A percentile compares a stretch with the other conserved stretches of the same genome.
These are phyloP conservation scores for Kodamaea fungicola DNA, from an alignment of 1,139 yeast species.

Conservation along the genomic window DNA sequence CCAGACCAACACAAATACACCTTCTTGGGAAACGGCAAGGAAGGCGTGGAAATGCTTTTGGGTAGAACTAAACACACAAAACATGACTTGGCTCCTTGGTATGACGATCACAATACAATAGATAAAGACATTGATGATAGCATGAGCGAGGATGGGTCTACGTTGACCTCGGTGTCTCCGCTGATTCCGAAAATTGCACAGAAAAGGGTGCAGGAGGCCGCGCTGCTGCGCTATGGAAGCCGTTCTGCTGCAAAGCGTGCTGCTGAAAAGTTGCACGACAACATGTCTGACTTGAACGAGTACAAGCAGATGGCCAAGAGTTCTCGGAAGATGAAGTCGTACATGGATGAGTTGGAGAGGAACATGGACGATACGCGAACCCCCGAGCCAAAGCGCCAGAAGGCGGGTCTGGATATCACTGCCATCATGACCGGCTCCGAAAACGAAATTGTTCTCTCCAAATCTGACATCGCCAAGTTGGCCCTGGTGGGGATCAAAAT, in stretches of 20 bases:
- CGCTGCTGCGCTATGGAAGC: conserved; percentile 18
- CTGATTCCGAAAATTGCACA: conserved; percentile 6
- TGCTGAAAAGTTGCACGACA: conserved; percentile 59
- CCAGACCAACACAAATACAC: conserved; percentile 42
- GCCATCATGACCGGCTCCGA: conserved; percentile 70
- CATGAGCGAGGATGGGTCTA: conserved; percentile 29
- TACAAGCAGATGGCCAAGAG: conserved; percentile 50
- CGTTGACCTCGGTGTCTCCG: conserved; percentile 9
- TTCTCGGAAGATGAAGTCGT: conserved; percentile 34
- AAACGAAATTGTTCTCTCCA: conserved; percentile 31
- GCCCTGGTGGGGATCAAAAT: conserved; percentile 39
- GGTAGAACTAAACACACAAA: conserved; percentile 50
- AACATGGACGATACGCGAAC: conserved; percentile 6
- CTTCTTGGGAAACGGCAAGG: conserved; percentile 39
- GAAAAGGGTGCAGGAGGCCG: conserved; percentile 5
- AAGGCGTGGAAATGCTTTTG: conserved; percentile 40
- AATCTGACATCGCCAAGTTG: conserved; percentile 31
- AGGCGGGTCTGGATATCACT: conserved; percentile 16
- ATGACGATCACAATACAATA: conserved; percentile 18
- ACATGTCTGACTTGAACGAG: conserved; percentile 63
- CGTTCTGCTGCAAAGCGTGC: conserved; percentile 66
- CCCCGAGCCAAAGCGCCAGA: conserved; percentile 5
- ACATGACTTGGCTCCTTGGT: conserved; percentile 40
- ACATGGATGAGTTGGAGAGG: conserved; percentile 34
- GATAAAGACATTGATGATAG: conserved; percentile 29